Conservation (phyloP, 2,329 filamentous ascomycete genomes). For the Sporothrix humicola region DNA sequence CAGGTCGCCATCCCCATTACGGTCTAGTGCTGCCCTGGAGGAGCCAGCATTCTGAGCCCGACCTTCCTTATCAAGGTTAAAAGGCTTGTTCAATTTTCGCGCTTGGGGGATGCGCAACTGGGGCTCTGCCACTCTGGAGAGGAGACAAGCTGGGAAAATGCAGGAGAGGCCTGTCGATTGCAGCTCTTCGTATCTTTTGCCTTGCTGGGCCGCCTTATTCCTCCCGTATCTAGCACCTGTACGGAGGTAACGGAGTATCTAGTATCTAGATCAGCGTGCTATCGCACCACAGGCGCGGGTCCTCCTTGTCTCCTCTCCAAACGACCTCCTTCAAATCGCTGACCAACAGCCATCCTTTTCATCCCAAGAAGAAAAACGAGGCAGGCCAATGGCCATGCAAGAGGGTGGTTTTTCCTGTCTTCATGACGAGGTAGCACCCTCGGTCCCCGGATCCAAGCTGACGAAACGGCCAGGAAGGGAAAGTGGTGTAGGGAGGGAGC, state of each 20-base stretch:
- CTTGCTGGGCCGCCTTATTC: constrained; percentile 2
- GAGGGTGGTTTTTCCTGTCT: background rate
- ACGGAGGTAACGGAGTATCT: background rate
- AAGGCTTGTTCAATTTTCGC: constrained; percentile 17
- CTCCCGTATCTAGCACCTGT: constrained; percentile 4
- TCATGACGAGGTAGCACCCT: background rate
- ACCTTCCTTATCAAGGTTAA: constrained; percentile 33
- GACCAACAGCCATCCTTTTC: constrained; percentile 20
- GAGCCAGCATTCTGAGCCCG: background rate
- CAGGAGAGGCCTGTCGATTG: background rate
- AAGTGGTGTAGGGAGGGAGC: background rate
- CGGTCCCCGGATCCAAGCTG: constrained; percentile 10
- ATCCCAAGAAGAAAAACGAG: background rate
- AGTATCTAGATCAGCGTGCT: background rate
- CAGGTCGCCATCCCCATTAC: constrained; percentile 22
- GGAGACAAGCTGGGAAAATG: background rate
- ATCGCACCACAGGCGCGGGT: background rate
- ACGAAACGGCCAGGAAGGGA: constrained; percentile 5
- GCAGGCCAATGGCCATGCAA: background rate
- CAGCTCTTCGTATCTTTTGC: background rate
- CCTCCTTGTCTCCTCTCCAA: background rate
- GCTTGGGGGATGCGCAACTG: constrained; percentile 21
- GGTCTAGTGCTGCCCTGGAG: constrained; percentile 11
- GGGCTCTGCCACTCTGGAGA: background rate
- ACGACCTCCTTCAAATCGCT: background rate